Evolutionary conservation across 2,329 filamentous ascomycete genomes (phyloP).

Genomic region (Sclerotinia glacialis): DNA sequence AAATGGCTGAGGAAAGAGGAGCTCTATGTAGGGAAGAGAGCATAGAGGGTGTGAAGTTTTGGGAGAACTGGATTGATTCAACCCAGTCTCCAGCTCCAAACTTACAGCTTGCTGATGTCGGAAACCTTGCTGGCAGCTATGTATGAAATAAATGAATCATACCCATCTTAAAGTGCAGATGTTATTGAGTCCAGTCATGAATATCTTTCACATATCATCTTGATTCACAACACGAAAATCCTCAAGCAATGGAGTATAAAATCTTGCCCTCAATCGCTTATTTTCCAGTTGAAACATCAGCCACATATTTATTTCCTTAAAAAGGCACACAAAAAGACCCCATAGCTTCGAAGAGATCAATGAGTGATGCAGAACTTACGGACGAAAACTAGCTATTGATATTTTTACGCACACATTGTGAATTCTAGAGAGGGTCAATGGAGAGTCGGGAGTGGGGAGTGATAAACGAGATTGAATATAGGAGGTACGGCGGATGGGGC

Average conservation of each 20-base stretch:
- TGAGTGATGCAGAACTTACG: background rate
- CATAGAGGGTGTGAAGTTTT: slow-evolving; percentile 87
- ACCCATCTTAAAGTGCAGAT: background rate
- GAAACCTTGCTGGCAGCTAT: slow-evolving; percentile 16
- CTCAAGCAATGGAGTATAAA: background rate
- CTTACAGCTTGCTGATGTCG: slow-evolving; percentile 19
- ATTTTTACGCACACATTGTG: too few species aligned
- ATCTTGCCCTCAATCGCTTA: too few species aligned
- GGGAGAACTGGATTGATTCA: slow-evolving; percentile 65
- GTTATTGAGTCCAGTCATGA: background rate
- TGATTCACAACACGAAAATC: background rate
- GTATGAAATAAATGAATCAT: slow-evolving; percentile 7
- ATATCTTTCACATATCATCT: background rate
- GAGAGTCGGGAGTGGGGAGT: background rate
- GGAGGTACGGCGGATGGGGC: background rate
- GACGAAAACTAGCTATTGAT: background rate
- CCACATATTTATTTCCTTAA: background rate
- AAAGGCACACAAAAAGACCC: too few species aligned
- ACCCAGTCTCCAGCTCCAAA: slow-evolving; percentile 17
- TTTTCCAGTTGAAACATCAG: background rate
- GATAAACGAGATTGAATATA: background rate
- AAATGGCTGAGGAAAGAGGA: slow-evolving; percentile 94
- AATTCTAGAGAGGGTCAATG: background rate
- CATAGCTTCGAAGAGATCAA: too few species aligned
- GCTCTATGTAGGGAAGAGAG: slow-evolving; percentile 86